phyloP scores from a whole-genome alignment of 495 filamentous ascomycete species.

The Aspergillus ostianus region DNA sequence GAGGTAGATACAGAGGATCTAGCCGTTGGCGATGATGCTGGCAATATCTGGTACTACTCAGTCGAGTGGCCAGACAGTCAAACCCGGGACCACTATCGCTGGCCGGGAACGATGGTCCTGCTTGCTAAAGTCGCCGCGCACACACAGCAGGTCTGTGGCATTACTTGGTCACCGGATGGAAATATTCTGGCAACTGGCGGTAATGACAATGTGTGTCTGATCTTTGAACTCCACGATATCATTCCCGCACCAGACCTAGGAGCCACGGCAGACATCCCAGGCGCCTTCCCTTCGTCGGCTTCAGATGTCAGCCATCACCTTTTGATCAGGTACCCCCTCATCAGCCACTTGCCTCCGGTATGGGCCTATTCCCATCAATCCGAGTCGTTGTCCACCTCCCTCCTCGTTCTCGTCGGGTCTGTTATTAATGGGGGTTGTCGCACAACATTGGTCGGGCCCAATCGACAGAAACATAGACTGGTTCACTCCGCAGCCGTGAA shows the following conservation, averaged over 20 bases:
- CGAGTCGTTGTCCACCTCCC: conserved; percentile 18
- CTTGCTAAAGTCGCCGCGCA: conserved; percentile 76
- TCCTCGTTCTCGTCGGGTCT: conserved; percentile 29
- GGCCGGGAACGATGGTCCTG: conserved; percentile 75
- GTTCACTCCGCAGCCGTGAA: conserved; percentile 86
- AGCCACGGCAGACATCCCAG: conserved; percentile 10
- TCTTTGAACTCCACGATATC: conserved; percentile 71
- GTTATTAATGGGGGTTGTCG: conserved; percentile 30
- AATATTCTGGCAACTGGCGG: conserved; percentile 80
- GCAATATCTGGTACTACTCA: conserved; percentile 81
- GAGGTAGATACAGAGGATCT: conserved; percentile 66
- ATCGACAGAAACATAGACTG: conserved; percentile 70
- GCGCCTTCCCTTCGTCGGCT: conserved; percentile 23
- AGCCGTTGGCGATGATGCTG: conserved; percentile 83
- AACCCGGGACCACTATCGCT: conserved; percentile 50
- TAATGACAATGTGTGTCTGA: conserved; percentile 85
- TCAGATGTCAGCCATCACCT: conserved; percentile 17
- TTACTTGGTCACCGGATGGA: conserved; percentile 82
- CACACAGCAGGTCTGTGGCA: conserved; percentile 86
- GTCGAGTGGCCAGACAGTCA: conserved; percentile 74
- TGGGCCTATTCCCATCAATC: conserved; percentile 25
- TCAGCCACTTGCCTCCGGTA: conserved; percentile 30
- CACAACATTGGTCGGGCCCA: conserved; percentile 36
- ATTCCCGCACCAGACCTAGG: conserved; percentile 31
- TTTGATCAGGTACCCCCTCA: conserved; percentile 22